Evolutionary conservation across 2,329 filamentous ascomycete genomes (phyloP).

Genomic region (Alternaria dauci): DNA sequence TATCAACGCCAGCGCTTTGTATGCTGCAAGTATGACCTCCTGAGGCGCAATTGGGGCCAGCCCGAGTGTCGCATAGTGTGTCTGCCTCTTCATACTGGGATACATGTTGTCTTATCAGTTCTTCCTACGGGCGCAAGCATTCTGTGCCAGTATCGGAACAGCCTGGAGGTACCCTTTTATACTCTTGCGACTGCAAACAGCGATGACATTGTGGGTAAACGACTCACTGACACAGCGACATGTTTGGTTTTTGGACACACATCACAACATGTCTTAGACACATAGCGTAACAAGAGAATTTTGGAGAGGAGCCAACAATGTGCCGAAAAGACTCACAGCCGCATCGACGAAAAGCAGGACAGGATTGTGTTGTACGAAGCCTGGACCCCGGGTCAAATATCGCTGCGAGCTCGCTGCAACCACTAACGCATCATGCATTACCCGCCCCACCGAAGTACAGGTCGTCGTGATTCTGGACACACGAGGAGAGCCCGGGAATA

Average conservation of each 20-base stretch:
- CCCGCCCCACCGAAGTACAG: conserved; percentile 1
- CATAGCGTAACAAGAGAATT: background rate
- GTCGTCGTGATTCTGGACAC: conserved; percentile 8
- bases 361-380: background rate
- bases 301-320: background rate
- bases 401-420: conserved; percentile 1
- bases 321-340: background rate
- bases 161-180: background rate
- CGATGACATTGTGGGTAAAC: conserved; percentile 13
- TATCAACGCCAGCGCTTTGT: conserved; percentile 27
- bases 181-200: background rate
- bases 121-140: background rate
- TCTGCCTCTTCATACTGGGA: conserved; percentile 11
- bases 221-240: conserved; percentile 9
- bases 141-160: background rate
- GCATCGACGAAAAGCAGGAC: background rate
- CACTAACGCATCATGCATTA: conserved; percentile 2
- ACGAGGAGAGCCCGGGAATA: conserved; percentile 4
- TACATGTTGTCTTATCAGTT: background rate
- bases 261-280: conserved; percentile 1
- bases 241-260: background rate
- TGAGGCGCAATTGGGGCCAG: conserved; percentile 22
- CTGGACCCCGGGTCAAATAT: background rate
- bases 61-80: conserved; percentile 27
- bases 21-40: conserved; percentile 29